Conservation (phyloP, 2,329 filamentous ascomycete genomes). For the Cytospora schulzeri region DNA sequence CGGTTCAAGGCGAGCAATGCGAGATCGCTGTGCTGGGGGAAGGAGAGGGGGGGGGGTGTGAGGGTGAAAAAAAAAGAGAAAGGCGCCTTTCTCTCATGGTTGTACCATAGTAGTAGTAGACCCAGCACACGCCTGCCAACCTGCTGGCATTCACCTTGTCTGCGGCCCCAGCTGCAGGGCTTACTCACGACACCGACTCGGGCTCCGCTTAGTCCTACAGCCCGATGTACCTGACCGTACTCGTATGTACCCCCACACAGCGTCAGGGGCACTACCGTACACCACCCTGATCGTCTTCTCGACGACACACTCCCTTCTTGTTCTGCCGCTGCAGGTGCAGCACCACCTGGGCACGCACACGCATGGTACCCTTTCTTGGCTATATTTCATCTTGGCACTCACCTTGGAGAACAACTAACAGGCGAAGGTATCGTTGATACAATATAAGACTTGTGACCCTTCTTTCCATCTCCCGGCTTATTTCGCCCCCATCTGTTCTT, state of each 20-base stretch:
- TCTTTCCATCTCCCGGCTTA: background rate
- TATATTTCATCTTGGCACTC: conserved; percentile 4
- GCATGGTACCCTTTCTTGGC: no score
- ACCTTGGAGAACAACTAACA: background rate
- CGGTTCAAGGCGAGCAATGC: background rate
- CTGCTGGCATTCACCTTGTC: conserved; percentile 9
- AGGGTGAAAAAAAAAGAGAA: no score
- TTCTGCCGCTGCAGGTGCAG: background rate
- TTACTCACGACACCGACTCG: conserved; percentile 20
- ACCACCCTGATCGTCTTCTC: conserved; percentile 9
- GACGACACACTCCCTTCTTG: conserved; percentile 4
- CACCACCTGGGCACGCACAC: background rate
- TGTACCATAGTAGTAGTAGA: no score
- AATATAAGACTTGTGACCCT: conserved; percentile 1
- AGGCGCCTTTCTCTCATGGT: background rate
- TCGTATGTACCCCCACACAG: conserved; percentile 7
- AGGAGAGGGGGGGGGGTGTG: no score
- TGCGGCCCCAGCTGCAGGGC: conserved; percentile 11
- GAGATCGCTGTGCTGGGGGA: background rate
- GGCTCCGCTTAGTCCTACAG: conserved; percentile 16
- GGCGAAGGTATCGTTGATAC: conserved; percentile 5
- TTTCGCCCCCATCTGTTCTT: background rate
- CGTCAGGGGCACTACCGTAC: background rate
- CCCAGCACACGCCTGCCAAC: background rate
- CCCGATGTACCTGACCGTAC: conserved; percentile 21